phyloP scores from a whole-genome alignment of 2,329 filamentous ascomycete species.

The Trichothecium sympodiale region DNA sequence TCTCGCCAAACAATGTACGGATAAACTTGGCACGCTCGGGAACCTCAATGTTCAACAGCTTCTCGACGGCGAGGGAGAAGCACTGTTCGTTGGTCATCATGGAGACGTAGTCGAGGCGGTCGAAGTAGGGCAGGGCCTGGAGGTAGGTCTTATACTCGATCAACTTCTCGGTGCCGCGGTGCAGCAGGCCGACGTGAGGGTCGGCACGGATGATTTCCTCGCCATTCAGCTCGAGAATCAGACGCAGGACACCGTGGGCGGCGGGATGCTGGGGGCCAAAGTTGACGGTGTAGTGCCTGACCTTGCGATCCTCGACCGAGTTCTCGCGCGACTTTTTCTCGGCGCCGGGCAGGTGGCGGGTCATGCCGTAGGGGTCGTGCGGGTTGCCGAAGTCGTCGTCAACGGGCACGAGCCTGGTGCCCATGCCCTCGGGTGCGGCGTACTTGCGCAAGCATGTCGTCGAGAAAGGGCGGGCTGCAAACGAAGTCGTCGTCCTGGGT shows the following conservation, averaged over 20 bases:
- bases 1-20: conserved; percentile 87
- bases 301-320: conserved; percentile 58
- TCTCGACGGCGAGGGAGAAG: conserved; percentile 91
- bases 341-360: conserved; percentile 26
- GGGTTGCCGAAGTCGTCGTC: conserved; percentile 52
- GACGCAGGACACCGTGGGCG: conserved; percentile 90
- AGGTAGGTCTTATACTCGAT: conserved; percentile 99
- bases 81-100: conserved; percentile 99
- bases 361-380: conserved; percentile 36
- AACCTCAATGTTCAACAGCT: conserved; percentile 93
- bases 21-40: conserved; percentile 96
- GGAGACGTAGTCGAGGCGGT: conserved; percentile 95
- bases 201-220: conserved; percentile 96
- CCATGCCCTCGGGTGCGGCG: conserved; percentile 39
- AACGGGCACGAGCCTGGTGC: conserved; percentile 53
- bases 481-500: conserved; percentile 21
- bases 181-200: conserved; percentile 90
- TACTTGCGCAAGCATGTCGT: conserved; percentile 51
- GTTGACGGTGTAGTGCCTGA: conserved; percentile 98
- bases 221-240: conserved; percentile 96
- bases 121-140: conserved; percentile 96
- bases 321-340: conserved; percentile 36
- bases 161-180: conserved; percentile 97
- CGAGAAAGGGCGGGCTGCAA: conserved; percentile 49
- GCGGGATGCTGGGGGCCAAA: conserved; percentile 98